Percentiles rank a stretch among this genome's conserved stretches.
Conservation (phyloP, 1,284 basidiomycete genomes). For the Calocybe gambosa region DNA sequence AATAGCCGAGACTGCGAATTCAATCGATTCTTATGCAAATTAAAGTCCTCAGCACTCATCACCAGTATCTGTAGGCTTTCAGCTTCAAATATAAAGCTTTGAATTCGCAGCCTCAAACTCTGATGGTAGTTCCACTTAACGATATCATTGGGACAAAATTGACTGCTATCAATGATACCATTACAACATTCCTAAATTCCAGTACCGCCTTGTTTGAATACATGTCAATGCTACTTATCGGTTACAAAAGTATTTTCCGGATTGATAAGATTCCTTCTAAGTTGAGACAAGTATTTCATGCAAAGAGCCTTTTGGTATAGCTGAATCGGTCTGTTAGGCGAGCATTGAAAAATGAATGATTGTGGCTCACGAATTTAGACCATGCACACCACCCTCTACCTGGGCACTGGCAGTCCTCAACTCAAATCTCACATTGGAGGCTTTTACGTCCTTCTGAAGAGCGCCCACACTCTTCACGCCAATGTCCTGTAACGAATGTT, state of each 20-base stretch:
- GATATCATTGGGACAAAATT: no score
- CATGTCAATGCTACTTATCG: not conserved
- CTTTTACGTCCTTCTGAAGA: slow-evolving; percentile 55
- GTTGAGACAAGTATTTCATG: slow-evolving; percentile 10
- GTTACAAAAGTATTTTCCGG: not conserved
- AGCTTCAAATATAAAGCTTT: no score
- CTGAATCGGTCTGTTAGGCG: slow-evolving; percentile 14
- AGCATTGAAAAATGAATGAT: not conserved
- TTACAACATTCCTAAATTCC: no score
- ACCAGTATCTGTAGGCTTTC: no score
- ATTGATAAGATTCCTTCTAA: not conserved
- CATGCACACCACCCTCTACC: slow-evolving; percentile 94
- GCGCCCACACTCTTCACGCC: slow-evolving; percentile 68
- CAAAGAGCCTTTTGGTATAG: slow-evolving; percentile 35
- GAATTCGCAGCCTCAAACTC: no score
- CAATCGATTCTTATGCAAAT: no score
- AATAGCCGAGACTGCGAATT: no score
- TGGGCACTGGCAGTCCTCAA: slow-evolving; percentile 93
- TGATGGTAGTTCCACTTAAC: no score
- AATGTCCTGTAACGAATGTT: slow-evolving; percentile 95
- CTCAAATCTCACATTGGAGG: slow-evolving; percentile 83
- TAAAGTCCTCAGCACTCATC: no score
- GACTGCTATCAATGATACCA: no score
- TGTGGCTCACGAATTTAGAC: slow-evolving; percentile 68
- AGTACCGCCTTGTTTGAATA: not conserved